Conservation (phyloP, 495 filamentous ascomycete genomes). For the Hypoxylon crocopeplum region DNA sequence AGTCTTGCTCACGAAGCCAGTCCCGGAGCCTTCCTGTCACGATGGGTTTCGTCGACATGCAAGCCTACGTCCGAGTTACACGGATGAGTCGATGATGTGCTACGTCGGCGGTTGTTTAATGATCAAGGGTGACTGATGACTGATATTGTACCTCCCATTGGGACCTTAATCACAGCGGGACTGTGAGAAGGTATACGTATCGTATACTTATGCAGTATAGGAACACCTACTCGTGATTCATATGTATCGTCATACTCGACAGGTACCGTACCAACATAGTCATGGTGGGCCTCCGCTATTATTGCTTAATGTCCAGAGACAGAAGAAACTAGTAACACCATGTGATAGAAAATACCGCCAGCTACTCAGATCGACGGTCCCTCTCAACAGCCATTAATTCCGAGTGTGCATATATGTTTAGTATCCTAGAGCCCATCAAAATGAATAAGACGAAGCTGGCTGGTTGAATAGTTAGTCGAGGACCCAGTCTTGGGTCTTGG, state of each 20-base stretch:
- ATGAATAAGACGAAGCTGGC: conserved; percentile 25
- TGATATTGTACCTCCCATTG: background rate
- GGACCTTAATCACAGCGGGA: too few species aligned
- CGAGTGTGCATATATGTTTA: background rate
- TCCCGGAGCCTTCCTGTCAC: background rate
- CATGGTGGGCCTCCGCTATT: conserved; percentile 1
- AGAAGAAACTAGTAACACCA: conserved; percentile 14
- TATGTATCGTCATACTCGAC: too few species aligned
- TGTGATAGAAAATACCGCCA: conserved; percentile 31
- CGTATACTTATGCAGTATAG: background rate
- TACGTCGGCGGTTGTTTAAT: conserved; percentile 30
- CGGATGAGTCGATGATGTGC: conserved; percentile 18
- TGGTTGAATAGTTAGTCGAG: conserved; percentile 18
- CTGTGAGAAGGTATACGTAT: background rate
- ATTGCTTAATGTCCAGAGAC: background rate
- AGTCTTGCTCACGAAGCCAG: conserved; percentile 9
- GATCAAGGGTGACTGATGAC: conserved; percentile 13
- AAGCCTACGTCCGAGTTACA: conserved; percentile 19
- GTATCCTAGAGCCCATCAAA: conserved; percentile 12
- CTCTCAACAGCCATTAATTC: conserved; percentile 1
- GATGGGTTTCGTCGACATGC: conserved; percentile 1
- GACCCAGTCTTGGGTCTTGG: too few species aligned
- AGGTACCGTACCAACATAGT: background rate
- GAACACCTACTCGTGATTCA: background rate
- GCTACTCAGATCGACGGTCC: conserved; percentile 29